Conservation (phyloP, 1,284 basidiomycete species). For the Golubevia pallescens region DNA sequence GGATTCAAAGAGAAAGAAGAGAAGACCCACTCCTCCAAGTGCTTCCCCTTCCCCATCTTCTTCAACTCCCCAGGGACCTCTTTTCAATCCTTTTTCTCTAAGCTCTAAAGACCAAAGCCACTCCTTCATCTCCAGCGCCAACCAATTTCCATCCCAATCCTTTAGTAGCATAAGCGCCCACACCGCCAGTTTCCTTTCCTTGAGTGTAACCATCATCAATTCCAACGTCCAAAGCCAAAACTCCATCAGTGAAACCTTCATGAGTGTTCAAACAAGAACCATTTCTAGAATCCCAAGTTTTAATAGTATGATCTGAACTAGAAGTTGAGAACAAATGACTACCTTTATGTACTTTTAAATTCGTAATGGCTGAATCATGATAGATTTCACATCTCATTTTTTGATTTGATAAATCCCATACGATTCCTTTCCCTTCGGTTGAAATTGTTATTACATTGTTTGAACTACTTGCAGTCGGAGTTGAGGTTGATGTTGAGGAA, state of each 20-base stretch:
- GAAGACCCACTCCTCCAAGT: too few species aligned
- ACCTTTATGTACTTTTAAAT: slow-evolving; percentile 39
- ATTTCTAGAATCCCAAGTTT: slow-evolving; percentile 57
- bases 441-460: slow-evolving; percentile 46
- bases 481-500: background rate
- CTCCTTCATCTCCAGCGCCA: slow-evolving; percentile 62
- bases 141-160: slow-evolving; percentile 54
- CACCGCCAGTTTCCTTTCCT: slow-evolving; percentile 45
- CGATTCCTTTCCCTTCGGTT: slow-evolving; percentile 57
- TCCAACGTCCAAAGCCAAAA: slow-evolving; percentile 53
- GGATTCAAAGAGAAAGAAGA: too few species aligned
- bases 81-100: too few species aligned
- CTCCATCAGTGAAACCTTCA: slow-evolving; percentile 59
- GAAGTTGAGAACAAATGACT: slow-evolving; percentile 52
- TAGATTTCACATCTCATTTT: slow-evolving; percentile 48
- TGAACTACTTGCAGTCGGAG: slow-evolving; percentile 23
- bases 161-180: slow-evolving; percentile 45
- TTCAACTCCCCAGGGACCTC: too few species aligned
- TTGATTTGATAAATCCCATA: slow-evolving; percentile 47
- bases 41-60: too few species aligned
- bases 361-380: slow-evolving; percentile 57
- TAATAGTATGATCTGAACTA: slow-evolving; percentile 45
- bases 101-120: slow-evolving; percentile 57
- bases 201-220: slow-evolving; percentile 53
- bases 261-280: slow-evolving; percentile 45